Evolutionary conservation across 371 early-diverging fungal genomes (phyloP), one percentile per base, ranked within the genome.

Genomic region (Amoeboaphelidium protococcarum): DNA sequence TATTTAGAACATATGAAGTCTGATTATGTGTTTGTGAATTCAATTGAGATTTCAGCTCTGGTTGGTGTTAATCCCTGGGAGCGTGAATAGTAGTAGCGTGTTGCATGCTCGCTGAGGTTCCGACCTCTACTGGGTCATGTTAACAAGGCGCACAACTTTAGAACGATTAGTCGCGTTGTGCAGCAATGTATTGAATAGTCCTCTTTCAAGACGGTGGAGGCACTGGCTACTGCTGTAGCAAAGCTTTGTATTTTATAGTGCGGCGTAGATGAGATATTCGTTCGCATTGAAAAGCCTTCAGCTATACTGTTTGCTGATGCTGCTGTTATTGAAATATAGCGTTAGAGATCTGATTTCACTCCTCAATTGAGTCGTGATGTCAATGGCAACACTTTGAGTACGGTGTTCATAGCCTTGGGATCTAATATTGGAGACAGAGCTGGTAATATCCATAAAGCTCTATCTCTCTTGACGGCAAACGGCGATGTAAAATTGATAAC

Each of bases 41-140:
- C 6, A 16, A 10, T 31, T 6, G 37, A 31, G 16, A 16, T 58
- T 22, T 52, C 42, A 44, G 74, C 84, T 19, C 83, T 95, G 45
- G 79, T 95, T 48, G 96, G 96, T 31, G 78, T 91, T 22, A 83
- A 90, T 57, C 74, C 83, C 13, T 90, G 88, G 83, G 95, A 95
- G 64, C 71, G 94, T 13, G 80, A 82, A 55, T 82, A 84, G 59
- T 82, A 81, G 56, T 94, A 95, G 56, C 71, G 78, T 0, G 79
- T 95, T 4, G 56, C 84, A 1, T 53, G 91, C 48, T 79, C 79
- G 48, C 50, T 95, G 47, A 2, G 44, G 56, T 25, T 46, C 61
- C 3, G 54, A 52, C 1, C 44, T 53, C 40, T 49, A 64, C 51
- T 59, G 1, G 72, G 68, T 44, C 58, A 63, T 45, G 67, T 74